Conservation (phyloP, 345 rosid genomes). For the Eucalyptus fibrosa region DNA sequence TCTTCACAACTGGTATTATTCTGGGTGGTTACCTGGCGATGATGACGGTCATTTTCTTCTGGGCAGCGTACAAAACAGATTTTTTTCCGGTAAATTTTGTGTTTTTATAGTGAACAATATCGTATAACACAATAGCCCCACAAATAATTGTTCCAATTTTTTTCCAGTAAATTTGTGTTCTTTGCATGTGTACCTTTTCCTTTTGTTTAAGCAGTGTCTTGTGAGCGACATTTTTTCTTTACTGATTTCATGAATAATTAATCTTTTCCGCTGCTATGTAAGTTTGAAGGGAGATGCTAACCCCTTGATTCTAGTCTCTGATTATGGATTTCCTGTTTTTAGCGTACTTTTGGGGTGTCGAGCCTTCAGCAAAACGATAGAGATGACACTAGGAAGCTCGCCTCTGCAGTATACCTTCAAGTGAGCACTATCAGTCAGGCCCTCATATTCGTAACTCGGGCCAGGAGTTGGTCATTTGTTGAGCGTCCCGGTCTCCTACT, state of each 20-base stretch:
- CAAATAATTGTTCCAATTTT: neutral
- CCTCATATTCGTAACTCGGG: conserved; percentile 37
- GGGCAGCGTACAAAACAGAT: neutral
- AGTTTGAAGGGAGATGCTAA: neutral
- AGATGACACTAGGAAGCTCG: conserved; percentile 29
- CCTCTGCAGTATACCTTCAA: conserved; percentile 49
- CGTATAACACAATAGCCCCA: neutral
- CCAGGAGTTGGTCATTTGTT: neutral
- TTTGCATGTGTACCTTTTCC: neutral
- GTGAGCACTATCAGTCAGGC: conserved; percentile 63
- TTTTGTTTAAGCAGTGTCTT: neutral
- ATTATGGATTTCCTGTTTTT: neutral
- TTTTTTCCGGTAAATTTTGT: neutral
- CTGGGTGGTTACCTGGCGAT: neutral
- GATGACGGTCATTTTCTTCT: neutral
- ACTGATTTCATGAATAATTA: conserved; percentile 2
- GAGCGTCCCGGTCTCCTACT: neutral
- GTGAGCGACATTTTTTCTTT: neutral
- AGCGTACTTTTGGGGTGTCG: conserved; percentile 40
- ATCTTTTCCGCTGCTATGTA: neutral
- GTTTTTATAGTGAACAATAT: neutral
- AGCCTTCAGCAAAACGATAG: conserved; percentile 24
- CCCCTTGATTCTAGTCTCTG: neutral
- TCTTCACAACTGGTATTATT: neutral
- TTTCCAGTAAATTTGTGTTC: neutral